Conservation (phyloP, 345 rosid species). For the Salix brachista region DNA sequence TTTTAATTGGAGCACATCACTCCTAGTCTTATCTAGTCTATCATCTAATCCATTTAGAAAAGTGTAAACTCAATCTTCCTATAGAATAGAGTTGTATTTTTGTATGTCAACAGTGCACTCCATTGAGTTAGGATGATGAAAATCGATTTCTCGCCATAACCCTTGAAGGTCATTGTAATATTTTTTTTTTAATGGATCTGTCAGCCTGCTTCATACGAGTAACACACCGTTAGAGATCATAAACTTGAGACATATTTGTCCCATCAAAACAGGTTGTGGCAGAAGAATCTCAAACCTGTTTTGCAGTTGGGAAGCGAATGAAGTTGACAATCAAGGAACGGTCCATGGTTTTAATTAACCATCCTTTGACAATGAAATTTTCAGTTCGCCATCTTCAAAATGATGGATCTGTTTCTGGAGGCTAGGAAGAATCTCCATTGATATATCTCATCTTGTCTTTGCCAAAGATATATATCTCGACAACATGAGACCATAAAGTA, state of each 20-base stretch:
- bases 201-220: neutral
- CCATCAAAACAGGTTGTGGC: no score
- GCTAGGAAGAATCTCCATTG: no score
- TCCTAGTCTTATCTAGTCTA: neutral
- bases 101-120: neutral
- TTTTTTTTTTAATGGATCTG: neutral
- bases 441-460: no score
- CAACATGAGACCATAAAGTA: no score
- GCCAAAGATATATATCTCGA: no score
- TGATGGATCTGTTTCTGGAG: no score
- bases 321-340: no score
- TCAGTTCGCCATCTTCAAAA: no score
- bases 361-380: no score
- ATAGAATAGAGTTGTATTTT: neutral
- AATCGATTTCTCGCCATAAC: neutral
- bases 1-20: neutral
- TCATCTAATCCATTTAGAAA: constrained; percentile 5
- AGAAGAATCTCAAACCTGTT: no score
- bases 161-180: constrained; percentile 4
- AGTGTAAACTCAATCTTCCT: neutral
- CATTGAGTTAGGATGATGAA: neutral
- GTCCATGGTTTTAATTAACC: no score
- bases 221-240: neutral
- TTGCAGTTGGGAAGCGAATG: no score
- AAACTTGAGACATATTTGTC: neutral